Evolutionary conservation across 2,329 filamentous ascomycete genomes (phyloP).

Genomic region (Fusarium musae): DNA sequence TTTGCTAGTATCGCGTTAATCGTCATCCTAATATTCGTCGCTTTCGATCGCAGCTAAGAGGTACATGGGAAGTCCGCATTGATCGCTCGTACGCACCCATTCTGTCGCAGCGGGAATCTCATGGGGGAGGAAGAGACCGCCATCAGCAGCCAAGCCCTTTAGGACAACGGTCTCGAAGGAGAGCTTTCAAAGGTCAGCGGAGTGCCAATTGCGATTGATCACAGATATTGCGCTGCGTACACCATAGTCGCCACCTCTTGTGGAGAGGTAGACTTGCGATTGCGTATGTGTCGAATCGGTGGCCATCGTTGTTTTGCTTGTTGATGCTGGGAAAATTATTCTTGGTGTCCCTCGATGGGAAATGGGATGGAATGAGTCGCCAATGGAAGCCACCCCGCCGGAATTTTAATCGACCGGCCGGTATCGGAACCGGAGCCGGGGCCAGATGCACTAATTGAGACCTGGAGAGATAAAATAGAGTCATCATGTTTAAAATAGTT

Average conservation of each 20-base stretch:
- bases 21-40: not conserved
- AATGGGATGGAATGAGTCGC: conserved; percentile 19
- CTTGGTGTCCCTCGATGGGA: conserved; percentile 28
- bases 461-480: not conserved
- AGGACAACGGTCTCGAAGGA: conserved; percentile 90
- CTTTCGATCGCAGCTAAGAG: not conserved
- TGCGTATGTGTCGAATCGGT: conserved; percentile 38
- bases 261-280: conserved; percentile 45
- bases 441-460: too few species aligned
- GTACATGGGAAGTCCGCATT: too few species aligned
- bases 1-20: conserved; percentile 54
- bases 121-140: conserved; percentile 87
- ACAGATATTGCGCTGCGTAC: conserved; percentile 7
- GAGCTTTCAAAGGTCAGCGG: conserved; percentile 60
- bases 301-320: conserved; percentile 32
- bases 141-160: conserved; percentile 85
- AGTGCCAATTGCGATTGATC: not conserved
- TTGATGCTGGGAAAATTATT: conserved; percentile 35
- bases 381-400: conserved; percentile 29
- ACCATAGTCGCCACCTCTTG: conserved; percentile 44
- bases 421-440: conserved; percentile 12
- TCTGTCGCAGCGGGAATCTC: conserved; percentile 73
- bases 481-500: not conserved
- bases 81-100: conserved; percentile 57
- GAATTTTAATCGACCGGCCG: conserved; percentile 36